Percentiles rank a stretch among this genome's conserved stretches.
Conservation (phyloP, 805 yeast species). For the Pichia manshurica region DNA sequence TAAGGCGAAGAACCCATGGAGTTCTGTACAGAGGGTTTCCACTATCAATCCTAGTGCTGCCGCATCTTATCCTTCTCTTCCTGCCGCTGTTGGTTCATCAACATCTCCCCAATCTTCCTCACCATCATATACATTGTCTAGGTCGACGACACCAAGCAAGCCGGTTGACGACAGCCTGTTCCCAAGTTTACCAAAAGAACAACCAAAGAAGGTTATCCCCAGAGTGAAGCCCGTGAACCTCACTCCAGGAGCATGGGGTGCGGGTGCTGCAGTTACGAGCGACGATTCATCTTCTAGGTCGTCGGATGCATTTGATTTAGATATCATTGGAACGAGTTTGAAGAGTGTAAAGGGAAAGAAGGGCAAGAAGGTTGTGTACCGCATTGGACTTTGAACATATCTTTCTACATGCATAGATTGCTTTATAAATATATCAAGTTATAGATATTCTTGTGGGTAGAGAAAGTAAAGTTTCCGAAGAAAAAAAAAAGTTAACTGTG, state of each 20-base stretch:
- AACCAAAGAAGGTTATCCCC: slow-evolving; percentile 43
- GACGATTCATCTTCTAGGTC: background rate
- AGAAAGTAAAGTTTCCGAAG: background rate
- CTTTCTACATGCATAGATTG: no score
- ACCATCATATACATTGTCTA: background rate
- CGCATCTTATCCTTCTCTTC: slow-evolving; percentile 1
- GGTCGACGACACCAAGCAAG: slow-evolving; percentile 1
- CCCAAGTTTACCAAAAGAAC: slow-evolving; percentile 34
- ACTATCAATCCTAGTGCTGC: slow-evolving; percentile 13
- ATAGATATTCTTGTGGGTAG: background rate
- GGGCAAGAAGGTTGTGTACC: slow-evolving; percentile 50
- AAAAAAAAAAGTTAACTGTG: no score
- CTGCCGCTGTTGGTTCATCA: slow-evolving; percentile 7
- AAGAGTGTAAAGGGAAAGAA: slow-evolving; percentile 35
- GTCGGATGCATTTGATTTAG: slow-evolving; percentile 20
- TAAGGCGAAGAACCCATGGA: slow-evolving; percentile 16
- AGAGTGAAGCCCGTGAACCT: slow-evolving; percentile 47
- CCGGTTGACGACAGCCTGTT: slow-evolving; percentile 21
- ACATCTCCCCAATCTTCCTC: background rate
- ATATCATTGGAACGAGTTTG: slow-evolving; percentile 16
- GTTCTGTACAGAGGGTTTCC: slow-evolving; percentile 23
- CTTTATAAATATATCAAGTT: background rate
- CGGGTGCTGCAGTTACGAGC: background rate
- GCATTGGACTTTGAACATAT: slow-evolving; percentile 33
- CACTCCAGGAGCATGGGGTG: slow-evolving; percentile 32